phyloP scores from a whole-genome alignment of 768 basidiomycete genomes.

The Boletus rubroflammeus region DNA sequence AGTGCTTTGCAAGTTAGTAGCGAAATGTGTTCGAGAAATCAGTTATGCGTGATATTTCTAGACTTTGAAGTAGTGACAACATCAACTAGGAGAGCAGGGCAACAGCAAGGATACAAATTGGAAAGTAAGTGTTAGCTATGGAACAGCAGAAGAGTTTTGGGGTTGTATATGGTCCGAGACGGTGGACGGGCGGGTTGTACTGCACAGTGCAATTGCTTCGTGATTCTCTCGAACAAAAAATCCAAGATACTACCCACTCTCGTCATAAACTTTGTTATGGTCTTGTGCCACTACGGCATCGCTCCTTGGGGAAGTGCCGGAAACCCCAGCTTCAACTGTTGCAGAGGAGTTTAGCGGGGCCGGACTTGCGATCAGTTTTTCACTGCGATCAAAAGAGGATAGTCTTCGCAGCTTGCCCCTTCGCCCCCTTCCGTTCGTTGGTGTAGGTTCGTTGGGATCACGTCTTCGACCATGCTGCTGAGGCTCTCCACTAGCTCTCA shows the following conservation, averaged over 20 bases:
- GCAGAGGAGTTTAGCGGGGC: neutral
- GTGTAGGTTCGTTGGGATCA: neutral
- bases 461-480: conserved; percentile 4
- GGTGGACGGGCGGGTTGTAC: neutral
- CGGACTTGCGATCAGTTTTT: neutral
- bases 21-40: conserved; percentile 16
- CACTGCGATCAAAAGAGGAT: neutral
- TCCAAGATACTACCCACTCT: neutral
- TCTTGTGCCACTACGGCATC: neutral
- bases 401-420: neutral
- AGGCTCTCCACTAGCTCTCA: neutral
- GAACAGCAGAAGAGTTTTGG: neutral
- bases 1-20: conserved; percentile 30
- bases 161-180: neutral
- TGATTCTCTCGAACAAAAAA: neutral
- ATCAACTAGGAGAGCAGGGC: neutral
- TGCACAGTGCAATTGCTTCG: neutral
- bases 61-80: neutral
- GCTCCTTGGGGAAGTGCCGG: neutral
- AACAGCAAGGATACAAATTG: neutral
- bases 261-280: neutral
- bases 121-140: neutral
- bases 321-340: neutral
- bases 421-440: conserved; percentile 1
- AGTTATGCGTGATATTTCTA: conserved; percentile 6